Percentiles rank a stretch among this genome's conserved stretches.
Evolutionary conservation across 2,329 filamentous ascomycete genomes (phyloP).

Genomic region (Shiraia bambusicola): DNA sequence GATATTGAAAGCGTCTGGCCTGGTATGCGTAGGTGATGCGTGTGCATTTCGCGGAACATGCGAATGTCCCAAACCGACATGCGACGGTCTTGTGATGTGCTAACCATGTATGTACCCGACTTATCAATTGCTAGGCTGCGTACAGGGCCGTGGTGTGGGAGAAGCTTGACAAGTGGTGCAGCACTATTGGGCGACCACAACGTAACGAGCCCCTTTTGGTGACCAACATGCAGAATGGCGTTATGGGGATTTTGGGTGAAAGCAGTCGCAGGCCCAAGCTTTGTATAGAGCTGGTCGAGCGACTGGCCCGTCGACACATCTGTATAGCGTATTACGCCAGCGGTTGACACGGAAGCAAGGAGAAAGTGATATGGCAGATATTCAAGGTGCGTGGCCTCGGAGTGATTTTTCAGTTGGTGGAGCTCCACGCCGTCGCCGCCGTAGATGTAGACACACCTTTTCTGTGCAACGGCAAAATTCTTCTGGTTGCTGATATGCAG

Average conservation of each 20-base stretch:
- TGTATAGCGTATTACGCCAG: conserved; percentile 83
- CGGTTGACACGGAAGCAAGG: conserved; percentile 80
- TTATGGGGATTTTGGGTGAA: conserved; percentile 90
- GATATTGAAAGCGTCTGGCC: conserved; percentile 84
- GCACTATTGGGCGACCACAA: conserved; percentile 93
- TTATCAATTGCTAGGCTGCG: conserved; percentile 82
- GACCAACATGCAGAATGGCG: conserved; percentile 86
- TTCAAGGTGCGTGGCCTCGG: conserved; percentile 90
- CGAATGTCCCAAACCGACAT: conserved; percentile 97
- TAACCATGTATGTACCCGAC: conserved; percentile 93
- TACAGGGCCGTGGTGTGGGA: conserved; percentile 87
- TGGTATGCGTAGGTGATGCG: conserved; percentile 80
- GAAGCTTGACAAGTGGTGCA: conserved; percentile 84
- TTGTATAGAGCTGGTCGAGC: conserved; percentile 81
- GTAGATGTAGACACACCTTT: conserved; percentile 97
- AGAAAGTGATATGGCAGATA: conserved; percentile 97
- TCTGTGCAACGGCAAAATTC: conserved; percentile 92
- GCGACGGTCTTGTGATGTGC: conserved; percentile 82
- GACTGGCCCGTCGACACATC: conserved; percentile 92
- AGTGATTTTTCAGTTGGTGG: conserved; percentile 85
- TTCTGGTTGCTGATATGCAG: conserved; percentile 80
- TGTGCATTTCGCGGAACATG: conserved; percentile 90
- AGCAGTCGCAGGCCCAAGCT: conserved; percentile 78
- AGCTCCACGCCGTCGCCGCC: conserved; percentile 87
- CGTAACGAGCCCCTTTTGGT: conserved; percentile 92